These are phyloP conservation scores for Starmerella khaoyaiensis DNA, from an alignment of 805 yeast genomes.

Conservation along the genomic window DNA sequence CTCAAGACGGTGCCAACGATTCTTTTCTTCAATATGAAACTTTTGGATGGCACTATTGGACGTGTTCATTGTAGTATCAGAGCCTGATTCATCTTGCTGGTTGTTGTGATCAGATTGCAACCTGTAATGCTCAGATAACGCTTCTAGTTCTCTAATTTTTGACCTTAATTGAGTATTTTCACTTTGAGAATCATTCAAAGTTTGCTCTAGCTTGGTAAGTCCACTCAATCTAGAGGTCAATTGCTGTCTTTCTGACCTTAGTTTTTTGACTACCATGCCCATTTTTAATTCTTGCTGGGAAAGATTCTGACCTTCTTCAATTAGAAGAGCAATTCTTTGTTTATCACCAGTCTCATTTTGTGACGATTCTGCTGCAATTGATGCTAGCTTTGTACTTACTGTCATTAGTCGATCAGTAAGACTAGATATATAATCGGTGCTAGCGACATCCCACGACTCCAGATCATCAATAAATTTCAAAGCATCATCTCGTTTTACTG, in stretches of 20 bases:
- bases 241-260: conserved; percentile 40
- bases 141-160: conserved; percentile 22
- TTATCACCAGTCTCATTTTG: conserved; percentile 29
- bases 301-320: conserved; percentile 30
- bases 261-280: conserved; percentile 50
- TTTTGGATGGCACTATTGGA: conserved; percentile 40
- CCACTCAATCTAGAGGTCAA: conserved; percentile 22
- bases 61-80: conserved; percentile 24
- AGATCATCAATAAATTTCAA: conserved; percentile 12
- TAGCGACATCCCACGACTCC: conserved; percentile 4
- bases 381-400: conserved; percentile 12
- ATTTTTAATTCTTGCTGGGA: conserved; percentile 45
- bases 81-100: background rate
- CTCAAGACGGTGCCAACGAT: conserved; percentile 75
- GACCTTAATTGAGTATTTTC: conserved; percentile 14
- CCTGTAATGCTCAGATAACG: conserved; percentile 55
- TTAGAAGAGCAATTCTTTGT: conserved; percentile 46
- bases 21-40: conserved; percentile 63
- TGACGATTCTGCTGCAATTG: conserved; percentile 6
- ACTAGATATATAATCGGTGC: conserved; percentile 3
- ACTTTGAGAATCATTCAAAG: conserved; percentile 26
- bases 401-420: conserved; percentile 9
- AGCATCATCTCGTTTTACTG: conserved; percentile 10
- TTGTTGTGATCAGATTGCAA: conserved; percentile 27
- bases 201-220: conserved; percentile 29